phyloP scores from a whole-genome alignment of 495 filamentous ascomycete genomes.

The Trichocladium uniseriatum region DNA sequence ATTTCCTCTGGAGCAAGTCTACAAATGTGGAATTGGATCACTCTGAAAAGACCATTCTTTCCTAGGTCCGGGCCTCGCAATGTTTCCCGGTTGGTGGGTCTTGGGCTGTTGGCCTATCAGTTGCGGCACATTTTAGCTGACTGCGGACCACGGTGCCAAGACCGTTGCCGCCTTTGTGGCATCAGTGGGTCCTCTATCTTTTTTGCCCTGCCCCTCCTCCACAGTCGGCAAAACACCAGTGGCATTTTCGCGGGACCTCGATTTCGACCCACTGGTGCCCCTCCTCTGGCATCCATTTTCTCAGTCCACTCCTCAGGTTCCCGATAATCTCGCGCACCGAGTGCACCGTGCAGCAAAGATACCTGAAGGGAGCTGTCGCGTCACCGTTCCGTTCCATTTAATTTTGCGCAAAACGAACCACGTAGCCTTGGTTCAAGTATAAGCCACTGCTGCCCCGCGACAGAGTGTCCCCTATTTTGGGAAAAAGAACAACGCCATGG shows the following conservation, averaged over 20 bases:
- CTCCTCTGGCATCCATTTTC: constrained; percentile 6
- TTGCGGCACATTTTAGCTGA: constrained; percentile 7
- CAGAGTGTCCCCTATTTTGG: not conserved
- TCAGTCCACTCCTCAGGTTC: not conserved
- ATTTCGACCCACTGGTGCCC: constrained; percentile 11
- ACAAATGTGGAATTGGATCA: too few relatives aligned
- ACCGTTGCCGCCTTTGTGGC: not conserved
- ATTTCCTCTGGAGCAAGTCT: too few relatives aligned
- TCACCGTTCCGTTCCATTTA: not conserved
- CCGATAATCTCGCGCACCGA: constrained; percentile 1
- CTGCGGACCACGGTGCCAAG: not conserved
- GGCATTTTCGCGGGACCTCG: constrained; percentile 12
- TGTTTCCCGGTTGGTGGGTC: too few relatives aligned
- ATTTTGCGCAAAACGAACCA: too few relatives aligned
- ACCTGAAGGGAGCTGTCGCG: not conserved
- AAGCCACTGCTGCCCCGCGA: not conserved
- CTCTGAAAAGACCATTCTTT: too few relatives aligned
- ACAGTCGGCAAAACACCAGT: constrained; percentile 2
- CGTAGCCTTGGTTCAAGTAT: too few relatives aligned
- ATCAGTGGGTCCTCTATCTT: not conserved
- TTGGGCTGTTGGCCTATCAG: constrained; percentile 9
- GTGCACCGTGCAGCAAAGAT: constrained; percentile 1
- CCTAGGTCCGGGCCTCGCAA: too few relatives aligned
- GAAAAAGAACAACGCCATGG: constrained; percentile 16
- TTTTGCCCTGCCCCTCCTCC: constrained; percentile 19